Evolutionary conservation across 2,329 filamentous ascomycete genomes (phyloP), one percentile per base, ranked within the genome.

Genomic region (Cucurbitaria berberidis): DNA sequence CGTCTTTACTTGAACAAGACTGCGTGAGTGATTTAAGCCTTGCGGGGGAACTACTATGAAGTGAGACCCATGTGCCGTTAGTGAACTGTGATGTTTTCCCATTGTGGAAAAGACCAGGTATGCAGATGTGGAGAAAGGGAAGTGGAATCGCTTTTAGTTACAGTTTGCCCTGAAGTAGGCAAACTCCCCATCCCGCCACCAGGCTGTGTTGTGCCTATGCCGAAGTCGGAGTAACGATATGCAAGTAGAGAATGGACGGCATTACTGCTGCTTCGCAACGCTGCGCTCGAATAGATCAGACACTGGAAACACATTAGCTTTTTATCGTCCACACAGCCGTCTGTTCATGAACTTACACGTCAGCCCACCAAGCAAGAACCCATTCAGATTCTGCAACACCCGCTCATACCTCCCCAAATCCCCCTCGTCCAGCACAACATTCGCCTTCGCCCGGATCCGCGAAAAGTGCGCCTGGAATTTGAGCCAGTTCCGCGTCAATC

Each of bases 401-500:
- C 32, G 13, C 45, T 57, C 58, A 42, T 51, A 61, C 13, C 45
- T 21, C 6, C 6, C 30, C 11, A 54, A 9, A 15, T 55, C 60
- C 16, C 19, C 43, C 38, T 48, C 49, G 4, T 24, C 16, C 16
- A 66, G 18, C 16, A 65, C 36, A 13, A 50, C 24, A 19, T 52
- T 44, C 10, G 44, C 53, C 53, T 65, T 63, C 3, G 60, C 49
- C 2, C 56, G 40, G 4, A 66, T 53, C 3, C 57, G 34, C 10
- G 48, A 10, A 43, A 49, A 57, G 30, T 60, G 57, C 29, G 47
- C 45, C 40, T 59, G 41, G n/a, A 64, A 64, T 44, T 63, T 63
- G 30, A 66, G 45, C 24, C 57, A 64, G 11, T 53, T 61, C n/a
- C 54, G 30, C 21, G 60, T 62, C 26, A 66, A 40, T 1, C 54